Conservation (phyloP, 2,329 filamentous ascomycete genomes). For the Aspergillus sp. region DNA sequence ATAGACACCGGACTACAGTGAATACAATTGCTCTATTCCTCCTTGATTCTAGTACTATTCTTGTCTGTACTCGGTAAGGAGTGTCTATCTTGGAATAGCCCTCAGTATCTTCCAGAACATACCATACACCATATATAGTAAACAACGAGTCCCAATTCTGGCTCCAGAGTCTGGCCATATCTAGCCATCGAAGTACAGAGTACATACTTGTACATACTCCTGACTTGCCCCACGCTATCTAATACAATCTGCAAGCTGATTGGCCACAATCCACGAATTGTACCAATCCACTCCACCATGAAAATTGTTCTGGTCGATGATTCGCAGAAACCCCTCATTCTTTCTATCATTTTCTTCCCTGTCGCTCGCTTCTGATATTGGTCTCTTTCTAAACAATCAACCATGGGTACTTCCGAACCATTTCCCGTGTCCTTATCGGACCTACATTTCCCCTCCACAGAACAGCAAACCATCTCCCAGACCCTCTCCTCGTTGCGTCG, state of each 20-base stretch:
- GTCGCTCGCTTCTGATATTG: background rate
- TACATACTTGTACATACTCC: background rate
- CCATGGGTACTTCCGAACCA: conserved; percentile 22
- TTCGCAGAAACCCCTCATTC: background rate
- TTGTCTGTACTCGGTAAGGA: too few relatives aligned
- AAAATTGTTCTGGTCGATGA: too few relatives aligned
- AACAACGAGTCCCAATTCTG: background rate
- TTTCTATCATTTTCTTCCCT: background rate
- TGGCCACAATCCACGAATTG: background rate
- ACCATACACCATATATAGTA: background rate
- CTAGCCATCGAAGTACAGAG: background rate
- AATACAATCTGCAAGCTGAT: too few relatives aligned
- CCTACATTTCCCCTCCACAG: conserved; percentile 49
- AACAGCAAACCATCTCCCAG: conserved; percentile 55
- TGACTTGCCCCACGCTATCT: too few relatives aligned
- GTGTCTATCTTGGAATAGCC: too few relatives aligned
- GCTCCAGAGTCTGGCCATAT: background rate
- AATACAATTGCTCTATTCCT: too few relatives aligned
- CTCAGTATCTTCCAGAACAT: background rate
- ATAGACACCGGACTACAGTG: too few relatives aligned
- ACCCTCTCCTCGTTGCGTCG: conserved; percentile 67
- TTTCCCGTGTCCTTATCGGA: conserved; percentile 32
- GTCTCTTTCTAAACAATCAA: background rate
- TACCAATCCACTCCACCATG: background rate
- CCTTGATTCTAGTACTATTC: too few relatives aligned